A percentile compares a stretch with the other conserved stretches of the same genome.
Conservation (phyloP, 345 rosid species). For the Angophora floribunda region DNA sequence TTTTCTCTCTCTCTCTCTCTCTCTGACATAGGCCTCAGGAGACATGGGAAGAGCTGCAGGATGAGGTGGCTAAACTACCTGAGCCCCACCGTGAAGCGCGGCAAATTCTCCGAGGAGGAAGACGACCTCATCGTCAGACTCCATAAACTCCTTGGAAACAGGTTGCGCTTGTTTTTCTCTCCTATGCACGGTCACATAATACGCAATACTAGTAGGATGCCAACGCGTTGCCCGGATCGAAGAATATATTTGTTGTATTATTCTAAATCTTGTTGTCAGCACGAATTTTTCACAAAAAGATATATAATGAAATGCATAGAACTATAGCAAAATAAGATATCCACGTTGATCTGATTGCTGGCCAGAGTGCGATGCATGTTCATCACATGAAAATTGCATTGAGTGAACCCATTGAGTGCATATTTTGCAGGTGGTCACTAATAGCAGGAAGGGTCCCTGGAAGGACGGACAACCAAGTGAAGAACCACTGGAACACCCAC, state of each 20-base stretch:
- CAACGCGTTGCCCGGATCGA: not conserved
- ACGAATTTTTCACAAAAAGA: not conserved
- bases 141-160: conserved; percentile 17
- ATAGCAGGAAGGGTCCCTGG: not conserved
- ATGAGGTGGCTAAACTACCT: not conserved
- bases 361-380: not conserved
- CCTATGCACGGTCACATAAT: not conserved
- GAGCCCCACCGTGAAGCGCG: conserved; percentile 9
- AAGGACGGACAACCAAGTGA: not conserved
- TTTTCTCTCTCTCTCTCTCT: not conserved
- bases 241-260: not conserved
- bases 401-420: not conserved
- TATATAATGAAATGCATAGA: not conserved
- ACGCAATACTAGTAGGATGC: not conserved
- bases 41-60: conserved; percentile 12
- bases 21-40: not conserved
- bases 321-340: not conserved
- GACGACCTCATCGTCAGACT: conserved; percentile 15
- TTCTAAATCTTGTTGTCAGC: not conserved
- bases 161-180: not conserved
- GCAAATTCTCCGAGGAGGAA: conserved; percentile 12
- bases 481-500: not conserved
- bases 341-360: not conserved
- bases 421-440: not conserved
- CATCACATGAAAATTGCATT: not conserved